Percentiles rank a stretch among this genome's conserved stretches.
Conservation (phyloP, 805 yeast species). For the Wickerhamiella dianesei region DNA sequence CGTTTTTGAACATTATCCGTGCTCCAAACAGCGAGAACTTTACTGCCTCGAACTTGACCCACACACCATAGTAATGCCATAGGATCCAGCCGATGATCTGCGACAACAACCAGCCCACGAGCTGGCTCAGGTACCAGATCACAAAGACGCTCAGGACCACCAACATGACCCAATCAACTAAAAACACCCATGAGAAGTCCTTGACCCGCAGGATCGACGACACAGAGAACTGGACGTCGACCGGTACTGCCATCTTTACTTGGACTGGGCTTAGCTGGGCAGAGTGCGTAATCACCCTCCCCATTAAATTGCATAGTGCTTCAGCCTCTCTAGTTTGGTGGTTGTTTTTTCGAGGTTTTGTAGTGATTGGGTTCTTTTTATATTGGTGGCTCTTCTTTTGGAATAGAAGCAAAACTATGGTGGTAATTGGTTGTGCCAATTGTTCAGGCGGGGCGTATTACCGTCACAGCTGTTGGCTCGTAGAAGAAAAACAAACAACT, state of each 20-base stretch:
- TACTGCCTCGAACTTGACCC: conserved; percentile 56
- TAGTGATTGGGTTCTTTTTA: too few species aligned
- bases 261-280: too few species aligned
- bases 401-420: too few species aligned
- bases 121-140: conserved; percentile 64
- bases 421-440: too few species aligned
- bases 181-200: conserved; percentile 53
- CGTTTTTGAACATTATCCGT: conserved; percentile 59
- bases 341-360: too few species aligned
- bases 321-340: too few species aligned
- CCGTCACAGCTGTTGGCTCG: too few species aligned
- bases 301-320: not conserved
- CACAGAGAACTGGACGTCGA: conserved; percentile 13
- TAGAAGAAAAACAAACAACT: too few species aligned
- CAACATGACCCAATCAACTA: conserved; percentile 69
- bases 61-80: conserved; percentile 50
- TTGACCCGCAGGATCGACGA: conserved; percentile 21
- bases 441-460: too few species aligned
- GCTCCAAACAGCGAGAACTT: conserved; percentile 76
- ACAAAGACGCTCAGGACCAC: conserved; percentile 48
- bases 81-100: conserved; percentile 36
- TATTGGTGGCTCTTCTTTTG: too few species aligned
- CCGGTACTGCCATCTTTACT: conserved; percentile 8
- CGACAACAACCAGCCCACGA: conserved; percentile 49
- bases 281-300: not conserved